Base-by-base conservation (phyloP, 139 green algal species). In the Chlamydomonas applanata region DNA sequence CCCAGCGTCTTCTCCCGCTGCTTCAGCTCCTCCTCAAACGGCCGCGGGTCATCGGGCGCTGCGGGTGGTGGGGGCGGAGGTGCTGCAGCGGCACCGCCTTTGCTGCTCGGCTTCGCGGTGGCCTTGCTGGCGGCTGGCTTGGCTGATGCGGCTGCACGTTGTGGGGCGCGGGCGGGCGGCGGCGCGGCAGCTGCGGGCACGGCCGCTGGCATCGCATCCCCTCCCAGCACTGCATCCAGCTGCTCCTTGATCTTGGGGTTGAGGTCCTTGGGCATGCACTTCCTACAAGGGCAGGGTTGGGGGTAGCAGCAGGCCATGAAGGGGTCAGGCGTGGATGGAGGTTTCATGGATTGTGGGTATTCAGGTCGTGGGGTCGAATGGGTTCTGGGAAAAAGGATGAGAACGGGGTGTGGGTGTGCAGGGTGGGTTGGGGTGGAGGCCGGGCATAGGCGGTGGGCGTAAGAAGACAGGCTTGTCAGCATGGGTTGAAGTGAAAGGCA, bases 191-290 rank as follows among this genome's bases (percentile, higher is more conserved):
- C 52, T 1, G 53, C 62, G 0, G 79, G 54, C 57, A 46, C 0
- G 78, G 59, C 32, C 34, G 78, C 25, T 59, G 57, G 13, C 29
- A 45, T 7, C 45, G 66, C 45, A 2, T 71, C 66, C 2, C 66
- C 66, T 7, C 74, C 81, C 27, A 96, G 54, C 2, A 83, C 85
- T 14, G 82, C 75, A 44, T 94, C 84, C 14, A 96, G 79, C 73
- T 92, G 85, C 76, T 96, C 90, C 66, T 80, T 84, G 2, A 97
- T 84, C 74, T 96, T 96, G 5, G 90, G 85, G 74, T 96, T 96
- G 9, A 97, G 62, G 72, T 92, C 88, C 5, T 74, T 79, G 25
- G 92, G 91, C 69, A 97, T 74, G 36, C 77, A 75, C 69, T 86
- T 83, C 40, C 83, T 71, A 69, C 67, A 27, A n/a, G 63, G 9